Conservation (phyloP, 805 yeast species). For the Candida maris region DNA sequence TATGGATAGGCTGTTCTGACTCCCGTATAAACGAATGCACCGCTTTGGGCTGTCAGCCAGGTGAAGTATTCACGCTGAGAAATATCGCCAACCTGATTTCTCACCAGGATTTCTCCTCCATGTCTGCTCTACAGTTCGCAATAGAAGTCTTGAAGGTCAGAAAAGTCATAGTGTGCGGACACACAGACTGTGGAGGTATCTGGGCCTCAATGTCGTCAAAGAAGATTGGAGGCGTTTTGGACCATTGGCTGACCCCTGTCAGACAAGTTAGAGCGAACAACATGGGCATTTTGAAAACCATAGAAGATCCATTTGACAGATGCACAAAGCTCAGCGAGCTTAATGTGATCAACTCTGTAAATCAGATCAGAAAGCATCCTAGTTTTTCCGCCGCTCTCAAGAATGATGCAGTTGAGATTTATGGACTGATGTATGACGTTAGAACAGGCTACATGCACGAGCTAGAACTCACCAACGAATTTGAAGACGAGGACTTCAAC, state of each 20-base stretch:
- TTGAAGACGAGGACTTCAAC: constrained; percentile 19
- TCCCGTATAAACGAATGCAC: constrained; percentile 83
- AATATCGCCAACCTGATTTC: constrained; percentile 80
- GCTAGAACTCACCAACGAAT: constrained; percentile 26
- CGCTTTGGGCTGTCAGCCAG: constrained; percentile 73
- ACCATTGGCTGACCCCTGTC: constrained; percentile 66
- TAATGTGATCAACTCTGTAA: constrained; percentile 70
- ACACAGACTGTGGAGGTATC: constrained; percentile 92
- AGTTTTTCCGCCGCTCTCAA: constrained; percentile 64
- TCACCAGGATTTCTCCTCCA: constrained; percentile 66
- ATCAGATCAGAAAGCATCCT: constrained; percentile 60
- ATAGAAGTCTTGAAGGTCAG: constrained; percentile 77
- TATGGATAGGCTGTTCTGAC: constrained; percentile 94
- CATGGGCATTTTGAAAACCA: constrained; percentile 43
- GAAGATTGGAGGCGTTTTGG: constrained; percentile 64
- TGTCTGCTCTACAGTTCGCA: constrained; percentile 83
- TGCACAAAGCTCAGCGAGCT: constrained; percentile 68
- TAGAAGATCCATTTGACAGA: constrained; percentile 48
- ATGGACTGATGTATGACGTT: constrained; percentile 84
- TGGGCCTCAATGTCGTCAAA: constrained; percentile 70
- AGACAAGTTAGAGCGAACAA: constrained; percentile 67
- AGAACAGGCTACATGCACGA: constrained; percentile 59
- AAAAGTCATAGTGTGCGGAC: constrained; percentile 86
- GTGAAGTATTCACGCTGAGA: constrained; percentile 85
- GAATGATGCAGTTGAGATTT: constrained; percentile 63